phyloP scores from a whole-genome alignment of 1,284 basidiomycete species.

The Ceratorhiza oryzae-sativae region DNA sequence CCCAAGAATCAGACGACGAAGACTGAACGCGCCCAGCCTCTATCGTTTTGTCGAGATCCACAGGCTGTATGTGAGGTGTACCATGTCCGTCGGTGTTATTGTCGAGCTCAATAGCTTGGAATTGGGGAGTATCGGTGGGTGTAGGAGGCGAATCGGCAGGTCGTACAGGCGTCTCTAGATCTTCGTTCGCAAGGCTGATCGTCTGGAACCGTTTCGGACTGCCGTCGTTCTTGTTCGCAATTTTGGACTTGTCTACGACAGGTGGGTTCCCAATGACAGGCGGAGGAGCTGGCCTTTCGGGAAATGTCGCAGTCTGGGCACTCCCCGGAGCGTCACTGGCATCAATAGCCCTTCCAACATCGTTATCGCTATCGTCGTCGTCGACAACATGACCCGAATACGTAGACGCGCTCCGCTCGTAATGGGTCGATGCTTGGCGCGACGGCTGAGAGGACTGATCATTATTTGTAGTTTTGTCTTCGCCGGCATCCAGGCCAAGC shows the following conservation, averaged over 20 bases:
- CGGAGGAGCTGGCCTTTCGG: constrained; percentile 7
- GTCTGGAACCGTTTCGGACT: constrained; percentile 18
- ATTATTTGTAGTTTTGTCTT: neutral
- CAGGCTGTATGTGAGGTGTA: constrained; percentile 22
- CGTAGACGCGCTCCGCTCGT: constrained; percentile 4
- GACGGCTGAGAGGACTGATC: neutral
- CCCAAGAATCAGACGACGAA: constrained; percentile 25
- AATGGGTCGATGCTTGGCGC: neutral
- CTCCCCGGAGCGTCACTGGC: constrained; percentile 7
- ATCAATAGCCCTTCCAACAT: constrained; percentile 14
- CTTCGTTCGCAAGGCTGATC: constrained; percentile 21
- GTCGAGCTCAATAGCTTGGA: constrained; percentile 26
- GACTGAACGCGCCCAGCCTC: constrained; percentile 21
- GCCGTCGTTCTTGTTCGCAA: neutral
- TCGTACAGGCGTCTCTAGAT: neutral
- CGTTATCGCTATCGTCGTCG: constrained; percentile 3
- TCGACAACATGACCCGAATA: constrained; percentile 22
- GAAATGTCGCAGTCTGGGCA: constrained; percentile 36
- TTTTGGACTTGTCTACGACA: constrained; percentile 7
- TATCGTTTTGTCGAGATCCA: constrained; percentile 30
- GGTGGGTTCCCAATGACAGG: constrained; percentile 28
- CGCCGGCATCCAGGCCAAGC: constrained; percentile 13
- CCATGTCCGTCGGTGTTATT: neutral
- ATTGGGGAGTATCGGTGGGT: constrained; percentile 18
- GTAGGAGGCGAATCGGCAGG: neutral